Base-by-base conservation (phyloP, 208 protist genomes). In the Crithidia acanthocephali region DNA sequence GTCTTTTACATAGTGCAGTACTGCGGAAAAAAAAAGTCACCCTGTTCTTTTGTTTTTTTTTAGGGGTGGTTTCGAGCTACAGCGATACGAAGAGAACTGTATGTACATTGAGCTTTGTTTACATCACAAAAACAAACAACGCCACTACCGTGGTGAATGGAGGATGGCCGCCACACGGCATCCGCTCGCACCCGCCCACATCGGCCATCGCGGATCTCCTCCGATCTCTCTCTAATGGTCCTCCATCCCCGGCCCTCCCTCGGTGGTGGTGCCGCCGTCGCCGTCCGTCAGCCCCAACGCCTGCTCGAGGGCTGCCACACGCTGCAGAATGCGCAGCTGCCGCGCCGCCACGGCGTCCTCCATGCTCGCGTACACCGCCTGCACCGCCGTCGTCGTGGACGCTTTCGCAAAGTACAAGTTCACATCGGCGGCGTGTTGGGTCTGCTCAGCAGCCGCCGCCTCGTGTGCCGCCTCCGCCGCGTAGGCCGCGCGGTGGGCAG, bases 261-360 rank as follows among this genome's bases (percentile, higher is more conserved):
- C 28, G 30, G 0, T 18, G 23, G 22, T 25, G 22, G 30, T 22
- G 7, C 50, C 25, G 2, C 33, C 52, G 47, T 51, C 25, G 35
- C 64, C 42, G 32, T 68, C 37, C 9, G 57, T 53, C 50, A 91
- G 40, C n/a, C 87, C 84, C 1, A 96, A 67, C 33, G 64, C 72
- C 40, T 73, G 55, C 76, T 96, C 91, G 32, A 94, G 75, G 11
- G 83, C 85, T 30, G 74, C 68, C 33, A 96, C 79, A 20, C 91
- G 91, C 71, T 90, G 80, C 37, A 96, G 63, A 59, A 94, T 94
- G 13, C 68, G 71, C 30, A 69, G 56, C 82, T 96, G 87, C 52
- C 89, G 85, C 28, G 72, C 66, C 28, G 74, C 57, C 40, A 93
- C 45, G 16, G 85, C 73, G 35, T 70, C 55, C 66, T 93, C 85